Evolutionary conservation across 2,329 filamentous ascomycete genomes (phyloP), one percentile per base, ranked within the genome.

Genomic region (Neurospora crassa): DNA sequence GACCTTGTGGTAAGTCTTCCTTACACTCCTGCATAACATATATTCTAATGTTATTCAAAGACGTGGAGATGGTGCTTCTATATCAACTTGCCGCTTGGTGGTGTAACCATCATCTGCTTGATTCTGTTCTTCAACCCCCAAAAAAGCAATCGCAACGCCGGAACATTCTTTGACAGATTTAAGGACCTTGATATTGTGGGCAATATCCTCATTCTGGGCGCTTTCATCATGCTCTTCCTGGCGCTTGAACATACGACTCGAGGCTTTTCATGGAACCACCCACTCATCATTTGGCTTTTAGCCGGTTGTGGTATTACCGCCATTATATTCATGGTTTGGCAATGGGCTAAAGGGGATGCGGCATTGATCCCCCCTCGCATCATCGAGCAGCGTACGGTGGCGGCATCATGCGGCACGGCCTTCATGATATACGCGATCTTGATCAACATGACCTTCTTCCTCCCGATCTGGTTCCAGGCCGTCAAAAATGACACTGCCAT

Each of bases 221-320:
- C 80, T 24, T 78, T 84, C 18, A 78, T 85, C 68, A 82, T 83
- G 76, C 75, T 85, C 7, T 79, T 87, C 71, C 78, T 87, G 1
- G 85, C 84, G 0, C 77, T 87, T 20, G 81, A 86, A 70, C 83
- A 80, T 79, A 83, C 83, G 20, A 81, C 83, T 3, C 81, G 80
- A 16, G 82, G 78, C 41, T 82, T 84, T 47, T 53, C 80, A 1
- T 87, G 84, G 85, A 77, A 75, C 37, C 81, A 80, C 73, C 78
- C 77, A 29, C 81, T 80, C 14, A 81, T 86, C 70, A 83, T 86
- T 68, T 81, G 81, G 0, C 74, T 82, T 0, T 73, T 82, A 16
- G 71, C 71, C 11, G 77, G 78, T 2, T 73, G 75, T 11, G 76
- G 72, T 10, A 72, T 77, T 7, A 75, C 78, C 3, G 53, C 75